These are phyloP conservation scores for Populus euphratica DNA, from an alignment of 345 rosid genomes.

Conservation along the genomic window DNA sequence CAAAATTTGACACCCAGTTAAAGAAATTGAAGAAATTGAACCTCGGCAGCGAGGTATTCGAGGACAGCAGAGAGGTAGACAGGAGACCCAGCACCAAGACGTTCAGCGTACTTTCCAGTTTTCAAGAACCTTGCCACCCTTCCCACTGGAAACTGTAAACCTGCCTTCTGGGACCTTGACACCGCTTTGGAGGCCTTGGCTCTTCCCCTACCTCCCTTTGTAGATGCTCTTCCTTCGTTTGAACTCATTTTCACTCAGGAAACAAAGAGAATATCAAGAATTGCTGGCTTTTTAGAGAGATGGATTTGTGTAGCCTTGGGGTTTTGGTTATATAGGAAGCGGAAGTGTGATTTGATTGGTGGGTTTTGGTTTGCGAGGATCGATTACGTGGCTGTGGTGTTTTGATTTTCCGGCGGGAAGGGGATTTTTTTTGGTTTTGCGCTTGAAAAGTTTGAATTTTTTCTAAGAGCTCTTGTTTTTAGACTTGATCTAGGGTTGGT, in stretches of 20 bases:
- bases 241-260: slow-evolving; percentile 43
- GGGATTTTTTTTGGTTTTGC: background rate
- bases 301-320: background rate
- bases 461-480: too few relatives aligned
- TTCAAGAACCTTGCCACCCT: slow-evolving; percentile 67
- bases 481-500: too few relatives aligned
- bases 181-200: slow-evolving; percentile 63
- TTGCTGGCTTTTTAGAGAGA: too few relatives aligned
- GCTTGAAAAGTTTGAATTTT: background rate
- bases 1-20: background rate
- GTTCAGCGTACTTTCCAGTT: slow-evolving; percentile 66
- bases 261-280: background rate
- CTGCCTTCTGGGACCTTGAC: slow-evolving; percentile 59
- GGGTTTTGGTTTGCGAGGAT: slow-evolving; percentile 19
- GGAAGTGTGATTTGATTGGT: slow-evolving; percentile 28
- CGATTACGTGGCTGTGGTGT: slow-evolving; percentile 37
- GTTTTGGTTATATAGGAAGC: slow-evolving; percentile 27
- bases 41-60: slow-evolving; percentile 82
- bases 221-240: slow-evolving; percentile 11
- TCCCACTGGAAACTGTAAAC: slow-evolving; percentile 68
- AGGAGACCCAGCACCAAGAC: slow-evolving; percentile 69
- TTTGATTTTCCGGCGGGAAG: slow-evolving; percentile 36
- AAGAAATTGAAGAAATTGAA: background rate
- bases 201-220: slow-evolving; percentile 68
- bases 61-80: slow-evolving; percentile 80